Percentiles rank a stretch among this genome's conserved stretches.
phyloP scores from a whole-genome alignment of 345 rosid genomes.

The Salix brachista region DNA sequence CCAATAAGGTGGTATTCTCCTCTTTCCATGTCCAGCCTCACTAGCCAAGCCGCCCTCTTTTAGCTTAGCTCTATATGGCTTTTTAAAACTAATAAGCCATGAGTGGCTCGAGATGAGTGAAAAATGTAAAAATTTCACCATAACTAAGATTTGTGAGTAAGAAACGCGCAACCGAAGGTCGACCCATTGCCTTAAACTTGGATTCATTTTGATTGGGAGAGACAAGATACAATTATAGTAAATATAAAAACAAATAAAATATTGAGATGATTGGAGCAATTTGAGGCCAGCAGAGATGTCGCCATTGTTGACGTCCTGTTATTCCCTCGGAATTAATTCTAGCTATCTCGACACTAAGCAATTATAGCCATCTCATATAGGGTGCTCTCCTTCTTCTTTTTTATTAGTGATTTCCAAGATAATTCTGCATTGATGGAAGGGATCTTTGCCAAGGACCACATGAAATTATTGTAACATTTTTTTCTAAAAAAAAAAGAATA shows the following conservation, averaged over 20 bases:
- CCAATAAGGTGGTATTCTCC: conserved; percentile 42
- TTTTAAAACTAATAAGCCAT: conserved; percentile 13
- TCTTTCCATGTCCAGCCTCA: neutral
- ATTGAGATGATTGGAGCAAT: conserved; percentile 11
- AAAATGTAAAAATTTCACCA: too few relatives aligned
- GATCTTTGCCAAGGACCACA: neutral
- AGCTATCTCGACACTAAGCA: too few relatives aligned
- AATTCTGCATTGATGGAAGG: neutral
- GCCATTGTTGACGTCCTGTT: conserved; percentile 35
- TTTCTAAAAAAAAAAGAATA: too few relatives aligned
- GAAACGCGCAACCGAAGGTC: too few relatives aligned
- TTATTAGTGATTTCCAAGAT: neutral
- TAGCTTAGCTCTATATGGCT: conserved; percentile 1
- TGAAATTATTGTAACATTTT: neutral
- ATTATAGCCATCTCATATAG: too few relatives aligned
- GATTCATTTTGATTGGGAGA: neutral
- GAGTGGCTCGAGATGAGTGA: conserved; percentile 52
- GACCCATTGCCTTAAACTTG: neutral
- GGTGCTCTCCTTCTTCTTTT: too few relatives aligned
- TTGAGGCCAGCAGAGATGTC: conserved; percentile 13
- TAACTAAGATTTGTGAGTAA: too few relatives aligned
- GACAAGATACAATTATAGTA: neutral
- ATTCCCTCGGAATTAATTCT: too few relatives aligned
- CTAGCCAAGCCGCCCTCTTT: conserved; percentile 23
- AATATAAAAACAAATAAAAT: neutral